Conservation (phyloP, 106 monocot genomes). For the Phalaenopsis equestris region DNA sequence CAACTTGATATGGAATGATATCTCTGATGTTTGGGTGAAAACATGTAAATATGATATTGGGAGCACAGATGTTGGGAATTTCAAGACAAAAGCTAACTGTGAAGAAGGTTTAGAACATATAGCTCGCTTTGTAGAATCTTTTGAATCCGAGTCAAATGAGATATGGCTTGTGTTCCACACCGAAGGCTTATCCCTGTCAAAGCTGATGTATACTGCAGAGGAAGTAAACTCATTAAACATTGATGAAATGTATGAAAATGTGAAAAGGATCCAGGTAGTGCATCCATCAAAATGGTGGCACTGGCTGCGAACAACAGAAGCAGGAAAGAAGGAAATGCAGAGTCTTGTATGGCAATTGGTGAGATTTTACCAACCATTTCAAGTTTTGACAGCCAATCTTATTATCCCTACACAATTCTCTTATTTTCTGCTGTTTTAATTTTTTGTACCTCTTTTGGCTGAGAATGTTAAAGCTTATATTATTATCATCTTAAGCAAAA, state of each 20-base stretch:
- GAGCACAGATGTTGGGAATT: conserved; percentile 6
- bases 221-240: conserved; percentile 30
- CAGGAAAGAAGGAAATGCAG: conserved; percentile 65
- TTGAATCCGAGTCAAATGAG: conserved; percentile 67
- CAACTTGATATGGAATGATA: conserved; percentile 11
- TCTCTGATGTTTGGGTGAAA: conserved; percentile 5
- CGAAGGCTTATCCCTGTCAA: conserved; percentile 78
- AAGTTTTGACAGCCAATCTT: neutral
- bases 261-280: conserved; percentile 35
- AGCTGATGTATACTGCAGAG: conserved; percentile 65
- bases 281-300: conserved; percentile 83
- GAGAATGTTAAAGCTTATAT: neutral
- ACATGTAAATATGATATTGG: conserved; percentile 8
- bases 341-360: conserved; percentile 73
- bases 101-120: conserved; percentile 68
- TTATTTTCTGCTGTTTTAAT: neutral
- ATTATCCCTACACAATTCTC: neutral
- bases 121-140: conserved; percentile 90
- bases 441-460: neutral
- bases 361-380: conserved; percentile 2
- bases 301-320: conserved; percentile 76
- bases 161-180: conserved; percentile 85
- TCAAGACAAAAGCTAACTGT: conserved; percentile 2
- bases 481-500: neutral
- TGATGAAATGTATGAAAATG: conserved; percentile 24